Evolutionary conservation across 306 rosid species (phyloP).

Genomic region (Boehmeria nivea): DNA sequence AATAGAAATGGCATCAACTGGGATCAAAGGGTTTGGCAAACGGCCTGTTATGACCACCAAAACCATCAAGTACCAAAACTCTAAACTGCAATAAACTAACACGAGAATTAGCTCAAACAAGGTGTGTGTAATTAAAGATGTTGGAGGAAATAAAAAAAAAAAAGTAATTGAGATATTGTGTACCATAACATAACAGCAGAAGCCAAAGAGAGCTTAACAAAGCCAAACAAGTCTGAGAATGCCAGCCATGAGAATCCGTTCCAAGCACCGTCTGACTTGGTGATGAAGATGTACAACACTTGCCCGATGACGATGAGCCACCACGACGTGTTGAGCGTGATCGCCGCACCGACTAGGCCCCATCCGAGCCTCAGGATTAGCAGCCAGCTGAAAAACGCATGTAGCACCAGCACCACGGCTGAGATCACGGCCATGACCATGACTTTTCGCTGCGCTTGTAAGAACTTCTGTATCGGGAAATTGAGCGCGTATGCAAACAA

Average conservation of each 20-base stretch:
- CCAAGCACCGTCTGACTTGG: conserved; percentile 84
- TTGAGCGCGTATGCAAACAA: conserved; percentile 63
- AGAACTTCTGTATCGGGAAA: conserved; percentile 69
- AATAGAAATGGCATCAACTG: conserved; percentile 67
- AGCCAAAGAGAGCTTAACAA: conserved; percentile 70
- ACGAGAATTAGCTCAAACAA: background rate
- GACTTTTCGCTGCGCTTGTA: conserved; percentile 70
- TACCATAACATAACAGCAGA: conserved; percentile 84
- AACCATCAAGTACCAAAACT: conserved; percentile 83
- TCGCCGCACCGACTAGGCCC: conserved; percentile 65
- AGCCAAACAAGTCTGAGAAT: conserved; percentile 49
- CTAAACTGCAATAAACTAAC: conserved; percentile 49
- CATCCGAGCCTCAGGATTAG: conserved; percentile 49
- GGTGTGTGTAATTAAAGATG: no score
- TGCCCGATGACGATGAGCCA: conserved; percentile 52
- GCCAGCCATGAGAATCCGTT: conserved; percentile 70
- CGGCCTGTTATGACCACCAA: conserved; percentile 66
- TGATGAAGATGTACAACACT: conserved; percentile 44
- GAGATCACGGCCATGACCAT: conserved; percentile 53
- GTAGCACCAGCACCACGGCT: conserved; percentile 34
- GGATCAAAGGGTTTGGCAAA: conserved; percentile 46
- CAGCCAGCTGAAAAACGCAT: conserved; percentile 52
- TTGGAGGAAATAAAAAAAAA: no score
- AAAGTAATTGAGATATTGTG: conserved; percentile 9
- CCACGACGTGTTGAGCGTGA: conserved; percentile 59